Evolutionary conservation across 139 green algal species (phyloP), one percentile per base, ranked within the genome.

Genomic region (Chlamydomonas applanata): DNA sequence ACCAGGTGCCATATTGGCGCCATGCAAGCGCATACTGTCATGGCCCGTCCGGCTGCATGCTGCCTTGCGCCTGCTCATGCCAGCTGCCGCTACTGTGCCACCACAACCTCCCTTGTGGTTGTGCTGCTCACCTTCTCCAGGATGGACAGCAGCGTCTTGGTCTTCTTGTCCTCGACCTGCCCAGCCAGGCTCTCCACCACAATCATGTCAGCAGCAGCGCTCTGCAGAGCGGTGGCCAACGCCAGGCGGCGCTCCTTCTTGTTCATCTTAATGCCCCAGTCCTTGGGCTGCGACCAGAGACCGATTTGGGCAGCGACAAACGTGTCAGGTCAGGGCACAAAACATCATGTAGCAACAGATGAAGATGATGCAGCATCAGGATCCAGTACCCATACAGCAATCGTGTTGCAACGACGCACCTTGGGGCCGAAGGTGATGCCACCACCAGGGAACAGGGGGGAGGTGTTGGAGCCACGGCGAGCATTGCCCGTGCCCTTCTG

Each of bases 211-310:
- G 25, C 71, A 5, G 92, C 89, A 2, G 96, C 96, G 68, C 73
- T 93, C 81, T 97, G 92, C 64, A 99, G 78, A 14, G 96, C 94
- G 40, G 96, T 98, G 34, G 90, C 90, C 62, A 98, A 75, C 1
- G 96, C 96, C 30, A 99, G 82, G 30, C 90, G 89, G 34, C 88
- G 86, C 89, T 99, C 96, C 90, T 99, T 99, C 86, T 97, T 97
- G 92, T 99, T 99, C 93, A 99, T 99, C 74, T 91, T 95, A 83
- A 98, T 94, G 53, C 71, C 89, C 93, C 93, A 99, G 85, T 99
- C 96, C 64, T 90, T 92, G 60, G 96, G 95, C 92, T 96, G 89
- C 67, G 46, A 2, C 7, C 11, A 49, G 40, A 11, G 11, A 49
- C 7, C 40, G 40, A 49, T 49, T 7, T 49, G 40, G 40, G 7